These are phyloP conservation scores for Microbotryomycetes sp. DNA, from an alignment of 1,284 basidiomycete species.

Conservation along the genomic window DNA sequence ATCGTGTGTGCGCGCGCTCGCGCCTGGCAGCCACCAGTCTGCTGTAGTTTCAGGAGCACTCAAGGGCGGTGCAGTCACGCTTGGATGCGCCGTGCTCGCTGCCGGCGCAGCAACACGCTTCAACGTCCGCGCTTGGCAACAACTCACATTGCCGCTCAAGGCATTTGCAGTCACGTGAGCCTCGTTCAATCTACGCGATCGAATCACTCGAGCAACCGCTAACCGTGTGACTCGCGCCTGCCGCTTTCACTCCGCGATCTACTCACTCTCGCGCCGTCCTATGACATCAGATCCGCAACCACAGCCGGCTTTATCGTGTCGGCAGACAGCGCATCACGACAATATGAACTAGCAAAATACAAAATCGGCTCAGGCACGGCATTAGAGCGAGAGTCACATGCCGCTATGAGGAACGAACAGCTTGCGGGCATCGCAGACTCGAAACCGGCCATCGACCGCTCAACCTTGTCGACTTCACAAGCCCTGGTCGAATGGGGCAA, in stretches of 20 bases:
- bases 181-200: background rate
- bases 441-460: background rate
- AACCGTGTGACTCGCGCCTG: background rate
- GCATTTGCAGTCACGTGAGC: conserved; percentile 26
- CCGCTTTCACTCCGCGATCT: background rate
- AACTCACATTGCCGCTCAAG: conserved; percentile 27
- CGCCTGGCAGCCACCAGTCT: conserved; percentile 5
- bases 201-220: background rate
- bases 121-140: conserved; percentile 12
- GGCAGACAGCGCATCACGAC: conserved; percentile 23
- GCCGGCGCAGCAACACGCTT: conserved; percentile 17
- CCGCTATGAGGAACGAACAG: conserved; percentile 16
- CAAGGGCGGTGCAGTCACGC: conserved; percentile 5
- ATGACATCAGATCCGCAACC: conserved; percentile 6
- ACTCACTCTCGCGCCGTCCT: background rate
- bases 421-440: conserved; percentile 11
- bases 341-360: conserved; percentile 30
- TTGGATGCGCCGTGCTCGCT: conserved; percentile 8
- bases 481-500: conserved; percentile 28
- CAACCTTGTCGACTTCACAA: conserved; percentile 10
- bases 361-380: conserved; percentile 19
- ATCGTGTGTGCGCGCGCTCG: no score
- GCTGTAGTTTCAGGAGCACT: conserved; percentile 18
- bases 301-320: conserved; percentile 27
- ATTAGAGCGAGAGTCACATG: conserved; percentile 17